phyloP scores from a whole-genome alignment of 2,329 filamentous ascomycete genomes.

The Metarhizium humberi region DNA sequence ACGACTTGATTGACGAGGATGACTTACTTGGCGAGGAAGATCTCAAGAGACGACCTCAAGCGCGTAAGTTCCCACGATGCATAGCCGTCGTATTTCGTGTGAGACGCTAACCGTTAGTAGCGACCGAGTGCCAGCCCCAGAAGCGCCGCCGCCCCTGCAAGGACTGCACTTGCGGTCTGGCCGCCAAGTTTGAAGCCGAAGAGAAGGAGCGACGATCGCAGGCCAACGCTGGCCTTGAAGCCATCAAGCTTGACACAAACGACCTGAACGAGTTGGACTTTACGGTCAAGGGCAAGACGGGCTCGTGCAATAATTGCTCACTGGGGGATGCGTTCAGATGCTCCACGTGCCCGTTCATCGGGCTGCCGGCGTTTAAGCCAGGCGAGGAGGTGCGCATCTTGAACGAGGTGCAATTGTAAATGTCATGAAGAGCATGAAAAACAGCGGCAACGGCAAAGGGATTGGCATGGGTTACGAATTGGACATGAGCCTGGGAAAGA shows the following conservation, averaged over 20 bases:
- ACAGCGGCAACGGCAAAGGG: neutral
- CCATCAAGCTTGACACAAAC: slow-evolving; percentile 62
- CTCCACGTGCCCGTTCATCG: slow-evolving; percentile 70
- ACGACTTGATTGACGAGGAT: slow-evolving; percentile 88
- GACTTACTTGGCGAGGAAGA: slow-evolving; percentile 80
- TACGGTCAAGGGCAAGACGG: slow-evolving; percentile 93
- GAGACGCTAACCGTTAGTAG: slow-evolving; percentile 26
- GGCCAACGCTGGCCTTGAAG: slow-evolving; percentile 55
- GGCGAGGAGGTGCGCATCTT: slow-evolving; percentile 87
- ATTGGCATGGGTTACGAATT: neutral
- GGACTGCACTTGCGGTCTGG: slow-evolving; percentile 92
- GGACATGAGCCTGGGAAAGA: neutral
- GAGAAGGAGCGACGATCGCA: slow-evolving; percentile 63
- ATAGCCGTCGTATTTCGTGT: neutral
- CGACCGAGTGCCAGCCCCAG: slow-evolving; percentile 79
- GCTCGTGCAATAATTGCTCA: slow-evolving; percentile 88
- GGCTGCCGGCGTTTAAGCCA: slow-evolving; percentile 90
- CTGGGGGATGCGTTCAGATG: slow-evolving; percentile 84
- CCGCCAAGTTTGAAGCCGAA: slow-evolving; percentile 76
- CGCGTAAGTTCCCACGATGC: slow-evolving; percentile 52
- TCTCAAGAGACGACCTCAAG: slow-evolving; percentile 63
- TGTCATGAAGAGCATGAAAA: neutral
- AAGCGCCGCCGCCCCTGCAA: slow-evolving; percentile 93
- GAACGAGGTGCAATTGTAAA: slow-evolving; percentile 74
- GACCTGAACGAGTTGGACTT: slow-evolving; percentile 88